These are phyloP conservation scores for Aspergillus nanangensis DNA, from an alignment of 495 filamentous ascomycete species.

Conservation along the genomic window DNA sequence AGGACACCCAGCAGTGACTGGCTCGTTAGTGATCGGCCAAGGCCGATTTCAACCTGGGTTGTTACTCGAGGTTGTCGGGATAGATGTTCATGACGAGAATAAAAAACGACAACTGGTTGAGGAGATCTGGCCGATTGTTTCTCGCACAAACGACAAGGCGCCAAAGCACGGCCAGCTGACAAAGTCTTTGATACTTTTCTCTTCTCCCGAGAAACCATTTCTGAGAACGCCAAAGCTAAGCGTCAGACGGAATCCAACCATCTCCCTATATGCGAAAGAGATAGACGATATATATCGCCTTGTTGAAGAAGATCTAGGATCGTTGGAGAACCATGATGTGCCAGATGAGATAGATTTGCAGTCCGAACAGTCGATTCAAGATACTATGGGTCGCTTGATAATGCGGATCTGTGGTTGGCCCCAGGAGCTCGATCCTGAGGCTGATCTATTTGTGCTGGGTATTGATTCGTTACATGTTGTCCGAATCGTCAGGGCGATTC, in stretches of 20 bases:
- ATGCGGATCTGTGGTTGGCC: no score
- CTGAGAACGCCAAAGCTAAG: conserved; percentile 39
- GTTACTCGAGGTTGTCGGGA: conserved; percentile 15
- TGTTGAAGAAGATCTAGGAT: conserved; percentile 1
- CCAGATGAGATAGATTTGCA: not conserved
- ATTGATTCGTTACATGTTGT: conserved; percentile 15
- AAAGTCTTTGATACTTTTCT: conserved; percentile 11
- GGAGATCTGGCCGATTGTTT: conserved; percentile 9
- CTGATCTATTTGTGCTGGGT: conserved; percentile 10
- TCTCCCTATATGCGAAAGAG: conserved; percentile 6
- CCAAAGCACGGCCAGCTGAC: conserved; percentile 18
- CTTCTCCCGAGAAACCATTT: conserved; percentile 5
- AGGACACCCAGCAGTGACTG: conserved; percentile 43
- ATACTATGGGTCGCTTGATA: no score
- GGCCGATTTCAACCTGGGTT: conserved; percentile 17
- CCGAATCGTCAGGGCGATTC: not conserved
- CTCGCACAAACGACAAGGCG: conserved; percentile 7
- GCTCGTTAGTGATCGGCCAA: conserved; percentile 49
- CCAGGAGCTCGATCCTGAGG: conserved; percentile 1
- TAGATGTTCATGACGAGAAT: not conserved
- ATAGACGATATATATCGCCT: conserved; percentile 8
- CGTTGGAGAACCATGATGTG: not conserved
- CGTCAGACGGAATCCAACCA: conserved; percentile 29
- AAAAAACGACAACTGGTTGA: conserved; percentile 12
- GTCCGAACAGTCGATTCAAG: not conserved